Evolutionary conservation across 177 flowering plant species (phyloP).

Genomic region (Tripterygium wilfordii): DNA sequence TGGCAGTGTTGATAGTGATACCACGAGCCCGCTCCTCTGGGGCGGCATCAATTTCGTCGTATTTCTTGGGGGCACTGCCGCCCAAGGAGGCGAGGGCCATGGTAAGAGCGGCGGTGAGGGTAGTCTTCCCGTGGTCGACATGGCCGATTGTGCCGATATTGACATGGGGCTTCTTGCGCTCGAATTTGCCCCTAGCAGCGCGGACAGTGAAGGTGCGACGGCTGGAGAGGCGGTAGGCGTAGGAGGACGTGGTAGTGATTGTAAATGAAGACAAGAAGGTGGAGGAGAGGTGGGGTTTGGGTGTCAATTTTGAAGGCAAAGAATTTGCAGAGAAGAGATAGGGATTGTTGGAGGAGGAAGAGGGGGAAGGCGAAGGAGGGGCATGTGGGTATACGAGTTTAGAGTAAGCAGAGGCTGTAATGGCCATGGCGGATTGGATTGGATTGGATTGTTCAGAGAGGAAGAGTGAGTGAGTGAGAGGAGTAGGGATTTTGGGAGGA

Average conservation of each 20-base stretch:
- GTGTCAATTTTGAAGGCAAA: too few species aligned
- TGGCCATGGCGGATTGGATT: slow-evolving; percentile 9
- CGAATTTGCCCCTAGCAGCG: slow-evolving; percentile 62
- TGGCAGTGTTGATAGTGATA: slow-evolving; percentile 87
- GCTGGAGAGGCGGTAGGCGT: slow-evolving; percentile 7
- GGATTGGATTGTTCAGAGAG: not conserved
- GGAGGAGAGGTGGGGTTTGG: slow-evolving; percentile 6
- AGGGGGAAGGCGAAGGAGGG: slow-evolving; percentile 10
- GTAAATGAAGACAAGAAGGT: not conserved
- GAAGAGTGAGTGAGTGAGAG: slow-evolving; percentile 2
- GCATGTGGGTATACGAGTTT: slow-evolving; percentile 14
- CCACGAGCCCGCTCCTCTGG: slow-evolving; percentile 88
- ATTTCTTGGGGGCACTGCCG: slow-evolving; percentile 73
- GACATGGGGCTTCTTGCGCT: slow-evolving; percentile 87
- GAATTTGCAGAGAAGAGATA: slow-evolving; percentile 4
- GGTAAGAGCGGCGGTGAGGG: slow-evolving; percentile 82
- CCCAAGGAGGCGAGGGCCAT: slow-evolving; percentile 85
- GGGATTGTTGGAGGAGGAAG: slow-evolving; percentile 3
- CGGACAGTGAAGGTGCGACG: slow-evolving; percentile 11
- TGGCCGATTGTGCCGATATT: slow-evolving; percentile 93
- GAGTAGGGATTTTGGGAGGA: not conserved
- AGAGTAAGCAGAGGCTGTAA: slow-evolving; percentile 21
- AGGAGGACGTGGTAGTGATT: slow-evolving; percentile 3
- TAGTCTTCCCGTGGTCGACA: slow-evolving; percentile 96
- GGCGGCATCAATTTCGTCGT: slow-evolving; percentile 94